phyloP scores from a whole-genome alignment of 139 green algal species.

The Chlorella vulgaris region DNA sequence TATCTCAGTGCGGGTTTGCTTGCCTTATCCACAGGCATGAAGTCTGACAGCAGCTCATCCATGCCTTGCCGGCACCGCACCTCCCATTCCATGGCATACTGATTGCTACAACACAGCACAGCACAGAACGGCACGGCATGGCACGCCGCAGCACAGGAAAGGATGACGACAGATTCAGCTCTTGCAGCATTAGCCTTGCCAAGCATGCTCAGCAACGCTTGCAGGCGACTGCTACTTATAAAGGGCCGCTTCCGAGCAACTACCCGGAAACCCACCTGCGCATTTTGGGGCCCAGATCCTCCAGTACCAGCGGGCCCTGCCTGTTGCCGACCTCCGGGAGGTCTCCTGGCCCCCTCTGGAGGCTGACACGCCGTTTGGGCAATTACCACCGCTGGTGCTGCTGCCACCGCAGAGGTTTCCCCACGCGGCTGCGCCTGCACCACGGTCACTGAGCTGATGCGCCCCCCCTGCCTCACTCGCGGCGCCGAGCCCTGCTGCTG shows the following conservation, averaged over 20 bases:
- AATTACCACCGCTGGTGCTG: neutral
- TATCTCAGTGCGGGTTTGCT: too few species aligned
- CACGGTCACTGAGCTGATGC: neutral
- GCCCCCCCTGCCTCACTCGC: too few species aligned
- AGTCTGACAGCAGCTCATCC: neutral
- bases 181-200: neutral
- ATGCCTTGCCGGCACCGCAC: neutral
- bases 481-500: neutral
- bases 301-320: neutral
- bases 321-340: neutral
- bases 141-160: neutral
- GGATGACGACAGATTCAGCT: neutral
- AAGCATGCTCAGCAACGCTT: neutral
- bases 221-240: neutral
- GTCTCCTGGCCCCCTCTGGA: neutral
- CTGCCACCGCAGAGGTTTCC: neutral
- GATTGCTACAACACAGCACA: neutral
- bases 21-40: neutral
- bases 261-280: neutral
- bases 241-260: neutral
- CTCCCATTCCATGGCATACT: conserved; percentile 5
- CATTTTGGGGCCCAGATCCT: conserved; percentile 10
- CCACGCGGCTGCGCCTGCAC: neutral
- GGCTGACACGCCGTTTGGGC: neutral
- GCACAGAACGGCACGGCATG: neutral